phyloP scores from a whole-genome alignment of 192 early-diverging fungal species.

The Kappamyces sp. region DNA sequence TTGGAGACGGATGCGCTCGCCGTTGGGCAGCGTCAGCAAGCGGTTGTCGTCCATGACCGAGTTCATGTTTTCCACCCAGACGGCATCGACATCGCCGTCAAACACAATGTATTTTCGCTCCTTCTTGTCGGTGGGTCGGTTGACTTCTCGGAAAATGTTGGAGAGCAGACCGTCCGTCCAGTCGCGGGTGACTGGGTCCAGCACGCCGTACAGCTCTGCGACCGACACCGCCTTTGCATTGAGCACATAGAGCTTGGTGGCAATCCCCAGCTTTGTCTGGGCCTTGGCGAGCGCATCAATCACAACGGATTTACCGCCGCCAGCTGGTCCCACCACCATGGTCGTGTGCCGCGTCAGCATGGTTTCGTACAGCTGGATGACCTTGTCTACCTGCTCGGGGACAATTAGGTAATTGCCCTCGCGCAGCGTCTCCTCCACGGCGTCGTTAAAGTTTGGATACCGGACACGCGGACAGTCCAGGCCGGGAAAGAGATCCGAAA shows the following conservation, averaged over 20 bases:
- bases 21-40: slow-evolving; percentile 54
- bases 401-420: slow-evolving; percentile 52
- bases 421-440: slow-evolving; percentile 50
- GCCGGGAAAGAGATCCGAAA: slow-evolving; percentile 54
- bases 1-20: slow-evolving; percentile 54
- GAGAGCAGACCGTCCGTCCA: slow-evolving; percentile 59
- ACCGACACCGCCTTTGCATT: slow-evolving; percentile 60
- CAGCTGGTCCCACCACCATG: slow-evolving; percentile 57
- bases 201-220: slow-evolving; percentile 52
- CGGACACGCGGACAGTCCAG: slow-evolving; percentile 58
- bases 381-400: slow-evolving; percentile 58
- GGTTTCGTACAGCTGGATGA: slow-evolving; percentile 57
- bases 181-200: slow-evolving; percentile 53
- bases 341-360: slow-evolving; percentile 56
- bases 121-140: slow-evolving; percentile 56
- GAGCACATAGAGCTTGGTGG: slow-evolving; percentile 51
- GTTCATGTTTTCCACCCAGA: slow-evolving; percentile 65
- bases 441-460: slow-evolving; percentile 61
- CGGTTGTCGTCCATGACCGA: slow-evolving; percentile 63
- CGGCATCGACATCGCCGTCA: slow-evolving; percentile 57
- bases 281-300: slow-evolving; percentile 55
- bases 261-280: slow-evolving; percentile 53
- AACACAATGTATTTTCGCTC: slow-evolving; percentile 60
- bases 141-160: slow-evolving; percentile 57
- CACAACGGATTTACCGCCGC: slow-evolving; percentile 56